Conservation (phyloP, 305 asterid species). For the Fraxinus sp. region DNA sequence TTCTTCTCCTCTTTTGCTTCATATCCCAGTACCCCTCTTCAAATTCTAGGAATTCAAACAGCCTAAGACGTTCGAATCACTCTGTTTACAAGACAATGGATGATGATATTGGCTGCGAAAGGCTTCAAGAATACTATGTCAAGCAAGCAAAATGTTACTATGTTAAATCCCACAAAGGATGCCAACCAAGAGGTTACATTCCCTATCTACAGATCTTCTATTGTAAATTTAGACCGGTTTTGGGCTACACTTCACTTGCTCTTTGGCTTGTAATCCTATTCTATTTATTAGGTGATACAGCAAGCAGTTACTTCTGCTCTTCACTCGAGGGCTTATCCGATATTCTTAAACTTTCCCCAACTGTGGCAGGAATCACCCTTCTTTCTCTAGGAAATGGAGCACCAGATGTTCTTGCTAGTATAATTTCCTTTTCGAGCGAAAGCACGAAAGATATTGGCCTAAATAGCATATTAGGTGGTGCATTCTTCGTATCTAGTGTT, state of each 20-base stretch:
- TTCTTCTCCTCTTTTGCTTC: slow-evolving; percentile 22
- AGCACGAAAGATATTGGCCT: slow-evolving; percentile 22
- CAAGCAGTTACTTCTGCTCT: slow-evolving; percentile 24
- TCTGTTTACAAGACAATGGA: neutral
- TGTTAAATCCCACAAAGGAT: slow-evolving; percentile 14
- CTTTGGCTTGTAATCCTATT: slow-evolving; percentile 21
- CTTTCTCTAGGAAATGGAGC: slow-evolving; percentile 28
- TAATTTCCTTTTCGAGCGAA: slow-evolving; percentile 16
- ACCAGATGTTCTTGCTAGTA: slow-evolving; percentile 23
- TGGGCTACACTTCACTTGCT: neutral
- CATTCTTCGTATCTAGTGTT: slow-evolving; percentile 14
- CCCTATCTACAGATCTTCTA: slow-evolving; percentile 24
- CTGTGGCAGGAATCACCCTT: slow-evolving; percentile 23
- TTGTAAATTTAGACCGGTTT: slow-evolving; percentile 4
- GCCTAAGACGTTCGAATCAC: neutral
- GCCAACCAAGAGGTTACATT: slow-evolving; percentile 24
- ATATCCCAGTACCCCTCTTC: slow-evolving; percentile 12
- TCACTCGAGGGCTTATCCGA: slow-evolving; percentile 23
- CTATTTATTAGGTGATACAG: slow-evolving; percentile 23
- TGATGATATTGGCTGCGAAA: slow-evolving; percentile 15
- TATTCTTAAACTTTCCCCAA: slow-evolving; percentile 20
- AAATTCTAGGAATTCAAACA: neutral
- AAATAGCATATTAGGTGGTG: slow-evolving; percentile 23
- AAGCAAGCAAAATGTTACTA: slow-evolving; percentile 16
- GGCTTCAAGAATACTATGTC: neutral